These are phyloP conservation scores for Irpex lacteus DNA, from an alignment of 1,284 basidiomycete genomes.

Conservation along the genomic window DNA sequence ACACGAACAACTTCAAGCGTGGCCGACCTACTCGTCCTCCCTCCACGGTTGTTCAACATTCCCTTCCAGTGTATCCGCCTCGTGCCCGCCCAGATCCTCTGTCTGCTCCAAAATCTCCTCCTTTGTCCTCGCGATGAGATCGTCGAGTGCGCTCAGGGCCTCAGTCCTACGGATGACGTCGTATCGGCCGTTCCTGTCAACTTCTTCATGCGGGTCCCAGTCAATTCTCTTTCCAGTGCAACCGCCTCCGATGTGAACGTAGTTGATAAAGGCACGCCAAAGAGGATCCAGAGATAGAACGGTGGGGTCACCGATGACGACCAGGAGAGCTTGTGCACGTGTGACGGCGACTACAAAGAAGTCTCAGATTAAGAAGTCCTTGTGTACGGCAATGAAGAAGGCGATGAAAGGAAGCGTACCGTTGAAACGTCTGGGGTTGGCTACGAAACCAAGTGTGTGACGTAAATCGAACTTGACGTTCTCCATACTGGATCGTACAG, in stretches of 20 bases:
- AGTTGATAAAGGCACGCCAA: slow-evolving; percentile 55
- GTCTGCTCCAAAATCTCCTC: slow-evolving; percentile 1
- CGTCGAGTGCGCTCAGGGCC: neutral
- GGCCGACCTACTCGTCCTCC: neutral
- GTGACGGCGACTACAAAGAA: slow-evolving; percentile 48
- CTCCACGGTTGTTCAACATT: slow-evolving; percentile 1
- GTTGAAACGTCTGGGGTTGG: slow-evolving; percentile 61
- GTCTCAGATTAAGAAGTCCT: neutral
- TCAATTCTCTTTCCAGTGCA: slow-evolving; percentile 40
- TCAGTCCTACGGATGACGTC: slow-evolving; percentile 3
- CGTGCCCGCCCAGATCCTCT: neutral
- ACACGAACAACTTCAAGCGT: neutral
- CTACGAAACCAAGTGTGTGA: slow-evolving; percentile 62
- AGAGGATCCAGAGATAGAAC: slow-evolving; percentile 56
- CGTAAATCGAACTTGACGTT: slow-evolving; percentile 55
- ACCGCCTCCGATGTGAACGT: slow-evolving; percentile 43
- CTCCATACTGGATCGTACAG: slow-evolving; percentile 57
- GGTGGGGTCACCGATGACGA: slow-evolving; percentile 52
- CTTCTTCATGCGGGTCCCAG: slow-evolving; percentile 11
- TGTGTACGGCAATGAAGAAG: neutral
- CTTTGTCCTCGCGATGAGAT: neutral
- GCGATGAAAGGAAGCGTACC: slow-evolving; percentile 35
- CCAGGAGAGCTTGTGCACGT: slow-evolving; percentile 52
- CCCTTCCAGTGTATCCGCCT: neutral
- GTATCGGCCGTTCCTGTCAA: slow-evolving; percentile 5